Percentiles rank a stretch among this genome's conserved stretches.
These are phyloP conservation scores for Cryptosporidium bovis DNA, from an alignment of 169 alveolate genomes.

Conservation along the genomic window DNA sequence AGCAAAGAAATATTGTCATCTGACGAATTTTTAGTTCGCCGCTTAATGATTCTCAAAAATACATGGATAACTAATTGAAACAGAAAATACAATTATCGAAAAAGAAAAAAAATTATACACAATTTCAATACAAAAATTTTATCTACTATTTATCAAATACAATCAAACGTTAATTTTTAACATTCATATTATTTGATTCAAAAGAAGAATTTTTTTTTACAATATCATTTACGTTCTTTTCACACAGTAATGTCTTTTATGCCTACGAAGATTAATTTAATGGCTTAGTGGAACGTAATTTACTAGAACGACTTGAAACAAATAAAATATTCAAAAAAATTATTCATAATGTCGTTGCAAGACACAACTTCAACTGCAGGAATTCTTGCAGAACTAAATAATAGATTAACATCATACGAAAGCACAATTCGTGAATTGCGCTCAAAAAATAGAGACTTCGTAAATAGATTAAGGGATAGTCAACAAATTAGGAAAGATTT, in stretches of 20 bases:
- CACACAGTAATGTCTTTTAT: slow-evolving; percentile 66
- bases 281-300: background rate
- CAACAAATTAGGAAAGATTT: slow-evolving; percentile 71
- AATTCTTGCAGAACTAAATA: slow-evolving; percentile 65
- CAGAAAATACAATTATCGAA: no score
- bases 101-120: no score
- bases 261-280: background rate
- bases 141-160: no score
- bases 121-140: no score
- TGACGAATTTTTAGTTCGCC: no score
- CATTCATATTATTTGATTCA: no score
- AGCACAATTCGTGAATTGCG: slow-evolving; percentile 69
- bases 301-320: background rate
- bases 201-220: background rate
- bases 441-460: slow-evolving; percentile 56
- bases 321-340: background rate
- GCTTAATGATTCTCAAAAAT: no score
- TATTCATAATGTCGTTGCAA: slow-evolving; percentile 49
- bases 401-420: slow-evolving; percentile 70
- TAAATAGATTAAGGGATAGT: slow-evolving; percentile 57
- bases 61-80: no score
- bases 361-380: slow-evolving; percentile 75
- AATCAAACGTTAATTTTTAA: no score
- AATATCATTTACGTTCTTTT: background rate
- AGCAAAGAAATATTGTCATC: background rate